Evolutionary conservation across 2,329 filamentous ascomycete genomes (phyloP).

Genomic region (Verticillium isaacii): DNA sequence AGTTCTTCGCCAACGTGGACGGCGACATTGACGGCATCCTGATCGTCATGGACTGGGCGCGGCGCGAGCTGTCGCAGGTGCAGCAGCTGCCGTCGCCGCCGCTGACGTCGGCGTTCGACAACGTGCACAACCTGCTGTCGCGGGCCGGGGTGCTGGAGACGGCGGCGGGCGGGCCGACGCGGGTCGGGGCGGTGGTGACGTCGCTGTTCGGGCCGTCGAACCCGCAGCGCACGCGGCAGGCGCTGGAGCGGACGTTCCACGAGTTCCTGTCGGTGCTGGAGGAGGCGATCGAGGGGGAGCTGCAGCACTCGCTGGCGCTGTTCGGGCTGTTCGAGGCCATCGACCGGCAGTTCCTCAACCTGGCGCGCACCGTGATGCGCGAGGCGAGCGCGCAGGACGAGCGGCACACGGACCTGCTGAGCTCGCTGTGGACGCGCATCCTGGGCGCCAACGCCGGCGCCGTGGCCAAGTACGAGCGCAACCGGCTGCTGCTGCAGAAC

Average conservation of each 20-base stretch:
- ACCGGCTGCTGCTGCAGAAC: constrained; percentile 71
- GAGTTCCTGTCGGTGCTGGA: constrained; percentile 85
- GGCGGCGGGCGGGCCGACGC: constrained; percentile 52
- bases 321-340: constrained; percentile 90
- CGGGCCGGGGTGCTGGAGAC: constrained; percentile 57
- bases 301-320: constrained; percentile 73
- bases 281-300: constrained; percentile 80
- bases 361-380: constrained; percentile 78
- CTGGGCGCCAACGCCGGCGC: constrained; percentile 70
- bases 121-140: constrained; percentile 73
- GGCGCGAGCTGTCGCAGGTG: constrained; percentile 72
- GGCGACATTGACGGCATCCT: constrained; percentile 90
- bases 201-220: constrained; percentile 75
- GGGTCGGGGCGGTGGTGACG: constrained; percentile 63
- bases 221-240: constrained; percentile 73
- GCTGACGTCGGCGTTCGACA: constrained; percentile 71
- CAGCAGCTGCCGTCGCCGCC: constrained; percentile 56
- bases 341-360: constrained; percentile 83
- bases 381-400: constrained; percentile 79
- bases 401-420: constrained; percentile 74
- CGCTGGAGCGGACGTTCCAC: constrained; percentile 81
- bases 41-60: constrained; percentile 94
- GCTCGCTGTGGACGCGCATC: constrained; percentile 79
- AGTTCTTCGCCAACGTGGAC: constrained; percentile 90
- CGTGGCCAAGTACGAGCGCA: constrained; percentile 89